Evolutionary conservation across 208 protist genomes (phyloP).

Genomic region (Leishmania turanica): DNA sequence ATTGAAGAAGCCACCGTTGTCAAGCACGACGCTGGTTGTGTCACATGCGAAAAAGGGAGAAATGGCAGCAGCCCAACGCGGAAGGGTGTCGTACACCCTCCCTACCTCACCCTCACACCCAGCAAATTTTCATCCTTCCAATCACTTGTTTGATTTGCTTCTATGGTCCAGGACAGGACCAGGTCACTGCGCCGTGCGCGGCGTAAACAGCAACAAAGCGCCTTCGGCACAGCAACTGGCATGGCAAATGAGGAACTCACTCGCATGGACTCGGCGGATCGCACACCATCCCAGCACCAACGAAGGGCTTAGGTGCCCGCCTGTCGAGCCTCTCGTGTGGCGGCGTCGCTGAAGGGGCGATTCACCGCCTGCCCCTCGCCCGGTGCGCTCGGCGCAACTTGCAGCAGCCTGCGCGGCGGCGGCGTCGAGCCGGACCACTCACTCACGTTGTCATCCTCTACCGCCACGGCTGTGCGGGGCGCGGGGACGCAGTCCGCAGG

Average conservation of each 20-base stretch:
- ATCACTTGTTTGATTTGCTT: not conserved
- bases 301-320: not conserved
- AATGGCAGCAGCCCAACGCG: not conserved
- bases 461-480: constrained; percentile 1
- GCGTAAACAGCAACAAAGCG: not conserved
- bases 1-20: not conserved
- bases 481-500: not conserved
- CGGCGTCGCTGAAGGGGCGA: not conserved
- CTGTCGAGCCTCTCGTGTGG: not conserved
- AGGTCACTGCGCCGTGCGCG: not conserved
- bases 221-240: not conserved
- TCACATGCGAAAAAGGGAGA: not conserved
- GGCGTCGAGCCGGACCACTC: not conserved
- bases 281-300: not conserved
- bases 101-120: not conserved
- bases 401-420: not conserved
- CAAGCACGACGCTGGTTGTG: not conserved
- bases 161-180: not conserved
- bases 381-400: not conserved
- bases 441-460: not conserved
- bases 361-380: not conserved
- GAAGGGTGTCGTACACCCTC: not conserved
- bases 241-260: not conserved
- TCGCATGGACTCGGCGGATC: not conserved
- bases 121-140: not conserved